Base-by-base conservation (phyloP, 306 rosid species). In the Trifolium fragiferum region DNA sequence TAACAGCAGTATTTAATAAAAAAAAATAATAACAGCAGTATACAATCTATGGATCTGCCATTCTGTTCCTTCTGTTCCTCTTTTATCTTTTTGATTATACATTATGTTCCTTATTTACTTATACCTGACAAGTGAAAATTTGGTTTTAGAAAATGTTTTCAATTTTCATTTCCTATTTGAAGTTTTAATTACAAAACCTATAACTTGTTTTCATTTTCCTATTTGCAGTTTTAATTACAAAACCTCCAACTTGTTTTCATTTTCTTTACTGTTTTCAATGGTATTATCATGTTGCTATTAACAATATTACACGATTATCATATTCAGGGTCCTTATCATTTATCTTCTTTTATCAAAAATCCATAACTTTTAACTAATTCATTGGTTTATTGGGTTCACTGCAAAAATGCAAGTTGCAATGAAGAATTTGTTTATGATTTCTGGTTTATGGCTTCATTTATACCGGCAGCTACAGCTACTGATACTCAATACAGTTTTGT, bases 81-180 rank as follows among this genome's bases (percentile, higher is more conserved):
- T 35, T 6, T 37, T 37, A 7, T 37, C 40, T 37, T 7, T 37
- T 37, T 8, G 10, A 37, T 0, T 37, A 37, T 37, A 37, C 40
- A 37, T 37, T 37, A 2, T 8, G 2, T 37, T 37, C 40, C 2
- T 37, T 2, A 37, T 67, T 74, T 33, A 55, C 43, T 66, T 27
- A 78, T 61, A 27, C 41, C 18, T 30, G 50, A 57, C 69, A 68
- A 54, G n/a, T 55, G 33, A 19, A 53, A 65, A 46, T 21, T 21
- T 55, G 61, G 33, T 55, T 55, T 55, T 55, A 55, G 32, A 20
- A 23, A 55, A 21, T 16, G 3, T 4, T 20, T 21, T 55, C 21
- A 37, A 47, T 15, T 15, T 47, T 47, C 8, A 20, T 20, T 54
- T 54, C 61, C 30, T 54, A 54, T 20, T 10, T 10, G 15, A 14